Evolutionary conservation across 1,284 basidiomycete species (phyloP).

Genomic region (Cutaneotrichosporon cyanovorans): DNA sequence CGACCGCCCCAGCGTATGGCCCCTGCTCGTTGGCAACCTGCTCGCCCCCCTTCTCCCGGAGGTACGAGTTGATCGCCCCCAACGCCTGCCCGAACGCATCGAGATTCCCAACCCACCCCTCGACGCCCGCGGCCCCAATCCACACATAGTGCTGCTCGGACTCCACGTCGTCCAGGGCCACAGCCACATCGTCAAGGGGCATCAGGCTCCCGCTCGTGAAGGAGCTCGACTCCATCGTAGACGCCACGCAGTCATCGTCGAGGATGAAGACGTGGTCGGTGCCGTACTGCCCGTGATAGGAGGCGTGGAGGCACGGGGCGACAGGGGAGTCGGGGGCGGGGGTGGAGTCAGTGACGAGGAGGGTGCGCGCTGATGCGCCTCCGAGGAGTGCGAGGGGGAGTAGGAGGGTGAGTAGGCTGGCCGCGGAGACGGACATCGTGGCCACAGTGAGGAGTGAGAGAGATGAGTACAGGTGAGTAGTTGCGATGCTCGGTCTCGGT

Average conservation of each 20-base stretch:
- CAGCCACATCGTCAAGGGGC: too few species aligned
- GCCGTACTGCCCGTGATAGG: conserved; percentile 31
- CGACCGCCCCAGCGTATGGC: too few species aligned
- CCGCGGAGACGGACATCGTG: neutral
- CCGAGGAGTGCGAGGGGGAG: conserved; percentile 13
- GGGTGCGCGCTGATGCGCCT: conserved; percentile 22
- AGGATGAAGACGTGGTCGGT: conserved; percentile 11
- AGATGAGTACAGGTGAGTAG: too few species aligned
- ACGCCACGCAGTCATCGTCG: conserved; percentile 17
- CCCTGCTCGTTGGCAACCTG: too few species aligned
- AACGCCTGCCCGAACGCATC: too few species aligned
- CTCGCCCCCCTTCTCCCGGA: too few species aligned
- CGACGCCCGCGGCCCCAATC: conserved; percentile 4
- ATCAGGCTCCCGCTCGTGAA: conserved; percentile 18
- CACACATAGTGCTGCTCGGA: too few species aligned
- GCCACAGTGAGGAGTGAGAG: too few species aligned
- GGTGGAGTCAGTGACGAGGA: conserved; percentile 13
- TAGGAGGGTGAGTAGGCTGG: neutral
- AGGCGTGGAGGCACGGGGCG: conserved; percentile 14
- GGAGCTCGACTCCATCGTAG: neutral
- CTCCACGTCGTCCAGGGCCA: too few species aligned
- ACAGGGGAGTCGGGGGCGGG: neutral
- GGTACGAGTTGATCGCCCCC: too few species aligned
- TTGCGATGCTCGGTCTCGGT: too few species aligned
- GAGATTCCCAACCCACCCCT: neutral